A percentile compares a stretch with the other conserved stretches of the same genome.
phyloP scores from a whole-genome alignment of 139 green algal species.

The Volvox reticuliferus region DNA sequence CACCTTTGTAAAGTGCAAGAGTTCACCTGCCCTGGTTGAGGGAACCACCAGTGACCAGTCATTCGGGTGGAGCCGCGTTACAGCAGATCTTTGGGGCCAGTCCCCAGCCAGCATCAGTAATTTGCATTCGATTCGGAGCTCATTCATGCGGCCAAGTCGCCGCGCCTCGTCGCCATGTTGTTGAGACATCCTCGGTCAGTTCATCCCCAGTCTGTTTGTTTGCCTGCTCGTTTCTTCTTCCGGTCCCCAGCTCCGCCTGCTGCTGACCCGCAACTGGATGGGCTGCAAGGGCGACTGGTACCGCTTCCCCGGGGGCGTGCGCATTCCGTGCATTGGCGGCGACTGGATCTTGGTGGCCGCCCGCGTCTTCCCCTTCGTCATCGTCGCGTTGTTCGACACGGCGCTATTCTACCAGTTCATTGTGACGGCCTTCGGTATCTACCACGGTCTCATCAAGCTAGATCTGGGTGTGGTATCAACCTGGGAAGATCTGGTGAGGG shows the following conservation, averaged over 20 bases:
- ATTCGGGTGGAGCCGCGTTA: no score
- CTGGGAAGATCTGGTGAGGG: conserved; percentile 46
- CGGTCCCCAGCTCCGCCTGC: conserved; percentile 11
- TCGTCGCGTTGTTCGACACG: conserved; percentile 45
- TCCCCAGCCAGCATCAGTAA: no score
- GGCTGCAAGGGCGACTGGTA: conserved; percentile 5
- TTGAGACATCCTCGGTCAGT: no score
- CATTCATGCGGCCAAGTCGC: no score
- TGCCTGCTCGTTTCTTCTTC: not conserved
- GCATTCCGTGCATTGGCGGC: conserved; percentile 11
- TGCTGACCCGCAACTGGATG: conserved; percentile 36
- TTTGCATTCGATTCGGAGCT: no score
- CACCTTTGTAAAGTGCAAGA: no score
- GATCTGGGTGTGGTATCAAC: conserved; percentile 35
- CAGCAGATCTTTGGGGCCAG: no score
- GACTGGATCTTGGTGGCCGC: conserved; percentile 42
- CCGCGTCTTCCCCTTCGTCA: conserved; percentile 18
- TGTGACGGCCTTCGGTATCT: conserved; percentile 31
- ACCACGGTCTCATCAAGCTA: conserved; percentile 39
- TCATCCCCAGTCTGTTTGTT: not conserved
- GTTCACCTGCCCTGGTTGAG: no score
- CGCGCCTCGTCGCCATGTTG: no score
- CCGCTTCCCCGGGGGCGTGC: not conserved
- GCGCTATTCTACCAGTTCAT: conserved; percentile 46
- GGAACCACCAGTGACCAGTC: no score